phyloP scores from a whole-genome alignment of 2,329 filamentous ascomycete genomes.

The Huntiella bhutanensis region DNA sequence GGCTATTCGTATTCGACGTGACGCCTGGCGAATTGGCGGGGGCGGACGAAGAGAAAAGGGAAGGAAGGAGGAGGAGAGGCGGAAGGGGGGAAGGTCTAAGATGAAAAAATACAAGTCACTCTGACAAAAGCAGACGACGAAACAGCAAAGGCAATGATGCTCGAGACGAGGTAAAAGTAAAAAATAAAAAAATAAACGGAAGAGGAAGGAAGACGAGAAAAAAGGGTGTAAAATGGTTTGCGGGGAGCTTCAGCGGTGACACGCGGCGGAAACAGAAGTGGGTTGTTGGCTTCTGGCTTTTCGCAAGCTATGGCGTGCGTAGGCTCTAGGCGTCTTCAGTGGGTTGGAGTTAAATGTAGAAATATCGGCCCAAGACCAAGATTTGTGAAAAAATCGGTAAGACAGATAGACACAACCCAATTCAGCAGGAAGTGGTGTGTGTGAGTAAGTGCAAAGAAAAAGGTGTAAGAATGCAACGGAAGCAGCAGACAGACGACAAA shows the following conservation, averaged over 20 bases:
- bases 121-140: conserved; percentile 10
- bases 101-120: background rate
- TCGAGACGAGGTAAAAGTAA: background rate
- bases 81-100: background rate
- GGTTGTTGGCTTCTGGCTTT: too few species aligned
- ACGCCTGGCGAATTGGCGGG: background rate
- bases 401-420: too few species aligned
- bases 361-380: too few species aligned
- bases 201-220: too few species aligned
- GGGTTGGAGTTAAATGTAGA: too few species aligned
- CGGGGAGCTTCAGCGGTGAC: background rate
- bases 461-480: too few species aligned
- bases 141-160: background rate
- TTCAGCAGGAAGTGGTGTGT: too few species aligned
- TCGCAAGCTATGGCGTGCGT: too few species aligned
- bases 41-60: background rate
- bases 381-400: too few species aligned
- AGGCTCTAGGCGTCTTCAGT: too few species aligned
- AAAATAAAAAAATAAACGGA: background rate
- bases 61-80: background rate
- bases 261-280: background rate
- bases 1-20: too few species aligned
- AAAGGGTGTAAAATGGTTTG: background rate
- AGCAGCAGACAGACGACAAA: background rate
- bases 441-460: too few species aligned